Base-by-base conservation (phyloP, 805 yeast genomes). In the Blastobotrys mokoenaii region DNA sequence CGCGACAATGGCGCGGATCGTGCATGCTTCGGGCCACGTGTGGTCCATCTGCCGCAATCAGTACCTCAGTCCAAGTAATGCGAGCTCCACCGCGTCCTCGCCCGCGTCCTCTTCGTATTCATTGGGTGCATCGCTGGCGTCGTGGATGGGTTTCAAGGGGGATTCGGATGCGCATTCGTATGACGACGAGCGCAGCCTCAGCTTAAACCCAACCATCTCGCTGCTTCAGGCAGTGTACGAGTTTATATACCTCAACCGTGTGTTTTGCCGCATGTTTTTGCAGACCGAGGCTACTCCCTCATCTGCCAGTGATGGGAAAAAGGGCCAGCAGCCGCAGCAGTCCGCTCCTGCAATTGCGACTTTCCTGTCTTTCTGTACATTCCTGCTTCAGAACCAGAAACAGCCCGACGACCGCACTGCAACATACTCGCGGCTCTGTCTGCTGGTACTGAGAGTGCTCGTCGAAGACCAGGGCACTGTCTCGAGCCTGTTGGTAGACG, bases 221-320 rank as follows among this genome's bases (percentile, higher is more conserved):
- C 44, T 44, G 17, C 46, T 50, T 22, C 57, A 54, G 40, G 65
- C 54, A 7, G 50, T 61, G 15, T 59, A 63, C 46, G 67, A 64
- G 44, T 67, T 68, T 40, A 51, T 56, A 3, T 54, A 53, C n/a
- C 61, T 60, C 31, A 68, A 68, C 51, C 56, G 58, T 18, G 54
- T 57, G 33, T 68, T 67, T 48, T 53, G 63, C 4, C 44, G 56
- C 25, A 47, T 50, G 36, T 52, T 64, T 29, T n/a, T n/a, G n/a
- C n/a, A n/a, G n/a, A 51, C 55, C 14, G 56, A 60, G 14, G 47
- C 60, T 31, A 54, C 48, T 5, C n/a, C n/a, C n/a, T n/a, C n/a
- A n/a, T n/a, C n/a, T n/a, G n/a, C n/a, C n/a, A n/a, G n/a, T n/a
- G n/a, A n/a, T n/a, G n/a, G n/a, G n/a, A n/a, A n/a, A n/a, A n/a